phyloP scores from a whole-genome alignment of 345 rosid genomes.

The Linum usitatissimum region DNA sequence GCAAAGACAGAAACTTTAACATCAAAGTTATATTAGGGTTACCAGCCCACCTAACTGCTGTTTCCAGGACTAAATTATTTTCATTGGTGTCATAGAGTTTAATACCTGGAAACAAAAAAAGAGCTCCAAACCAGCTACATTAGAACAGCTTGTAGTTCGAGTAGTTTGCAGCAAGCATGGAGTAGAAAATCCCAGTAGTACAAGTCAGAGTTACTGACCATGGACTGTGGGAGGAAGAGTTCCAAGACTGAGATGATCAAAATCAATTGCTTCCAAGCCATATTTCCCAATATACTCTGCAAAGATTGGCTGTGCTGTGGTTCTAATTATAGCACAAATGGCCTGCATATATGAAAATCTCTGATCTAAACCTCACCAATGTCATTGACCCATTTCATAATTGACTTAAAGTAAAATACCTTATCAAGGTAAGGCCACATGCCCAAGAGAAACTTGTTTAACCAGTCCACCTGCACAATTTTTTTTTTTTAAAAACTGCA shows the following conservation, averaged over 20 bases:
- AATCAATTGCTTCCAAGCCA: constrained; percentile 40
- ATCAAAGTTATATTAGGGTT: constrained; percentile 58
- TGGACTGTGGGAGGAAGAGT: constrained; percentile 51
- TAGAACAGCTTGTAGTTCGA: not conserved
- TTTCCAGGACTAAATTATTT: constrained; percentile 57
- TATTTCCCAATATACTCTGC: constrained; percentile 47
- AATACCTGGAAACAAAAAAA: constrained; percentile 37
- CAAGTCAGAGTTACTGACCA: constrained; percentile 19
- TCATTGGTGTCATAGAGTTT: constrained; percentile 59
- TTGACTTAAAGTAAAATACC: constrained; percentile 25
- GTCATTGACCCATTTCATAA: not conserved
- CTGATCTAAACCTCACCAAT: not conserved
- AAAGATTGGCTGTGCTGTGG: constrained; percentile 40
- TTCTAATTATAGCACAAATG: constrained; percentile 35
- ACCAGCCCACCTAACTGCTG: constrained; percentile 69
- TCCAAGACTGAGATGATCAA: constrained; percentile 47
- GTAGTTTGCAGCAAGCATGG: not conserved
- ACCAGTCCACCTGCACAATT: constrained; percentile 51
- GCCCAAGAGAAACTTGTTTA: constrained; percentile 47
- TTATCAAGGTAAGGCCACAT: constrained; percentile 78
- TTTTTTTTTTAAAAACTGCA: not conserved
- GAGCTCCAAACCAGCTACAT: not conserved
- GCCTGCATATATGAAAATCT: constrained; percentile 33
- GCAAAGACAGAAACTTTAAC: constrained; percentile 38
- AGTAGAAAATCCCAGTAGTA: too few species aligned